Evolutionary conservation across 345 rosid genomes (phyloP).

Genomic region (Noccaea bulbosa): DNA sequence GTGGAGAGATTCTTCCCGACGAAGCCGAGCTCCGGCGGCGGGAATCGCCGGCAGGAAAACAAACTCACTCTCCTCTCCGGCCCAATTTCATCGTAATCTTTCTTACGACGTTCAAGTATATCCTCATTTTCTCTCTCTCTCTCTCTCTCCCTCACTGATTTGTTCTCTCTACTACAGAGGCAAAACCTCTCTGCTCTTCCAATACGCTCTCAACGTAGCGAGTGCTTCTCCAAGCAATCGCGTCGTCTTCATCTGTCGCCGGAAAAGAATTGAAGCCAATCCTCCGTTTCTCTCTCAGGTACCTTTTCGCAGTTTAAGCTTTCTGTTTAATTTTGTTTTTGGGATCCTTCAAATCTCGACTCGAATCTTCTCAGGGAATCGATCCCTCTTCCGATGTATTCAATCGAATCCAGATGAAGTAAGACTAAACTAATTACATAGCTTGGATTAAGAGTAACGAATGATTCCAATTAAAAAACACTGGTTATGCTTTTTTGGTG

Average conservation of each 20-base stretch:
- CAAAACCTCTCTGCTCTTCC: conserved; percentile 83
- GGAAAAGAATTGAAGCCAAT: conserved; percentile 57
- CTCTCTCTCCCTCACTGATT: not conserved
- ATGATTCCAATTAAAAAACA: not conserved
- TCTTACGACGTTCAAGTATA: not conserved
- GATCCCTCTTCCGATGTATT: conserved; percentile 64
- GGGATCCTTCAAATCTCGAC: not conserved
- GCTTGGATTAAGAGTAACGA: too few relatives aligned
- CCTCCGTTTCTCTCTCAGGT: conserved; percentile 85
- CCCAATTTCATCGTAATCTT: conserved; percentile 63
- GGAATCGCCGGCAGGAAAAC: conserved; percentile 29
- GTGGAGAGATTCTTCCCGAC: conserved; percentile 55
- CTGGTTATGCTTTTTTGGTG: not conserved
- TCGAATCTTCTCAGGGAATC: conserved; percentile 53
- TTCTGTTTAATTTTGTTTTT: not conserved
- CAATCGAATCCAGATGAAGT: conserved; percentile 79
- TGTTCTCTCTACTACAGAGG: conserved; percentile 59
- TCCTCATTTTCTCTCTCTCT: not conserved
- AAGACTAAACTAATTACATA: conserved; percentile 32
- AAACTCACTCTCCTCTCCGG: conserved; percentile 72
- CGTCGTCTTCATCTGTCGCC: conserved; percentile 78
- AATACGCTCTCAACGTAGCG: conserved; percentile 69
- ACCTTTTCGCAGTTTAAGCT: not conserved
- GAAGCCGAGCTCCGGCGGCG: conserved; percentile 24
- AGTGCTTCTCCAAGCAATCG: conserved; percentile 29